phyloP scores from a whole-genome alignment of 2,329 filamentous ascomycete species.

The Neopestalotiopsis sp. region DNA sequence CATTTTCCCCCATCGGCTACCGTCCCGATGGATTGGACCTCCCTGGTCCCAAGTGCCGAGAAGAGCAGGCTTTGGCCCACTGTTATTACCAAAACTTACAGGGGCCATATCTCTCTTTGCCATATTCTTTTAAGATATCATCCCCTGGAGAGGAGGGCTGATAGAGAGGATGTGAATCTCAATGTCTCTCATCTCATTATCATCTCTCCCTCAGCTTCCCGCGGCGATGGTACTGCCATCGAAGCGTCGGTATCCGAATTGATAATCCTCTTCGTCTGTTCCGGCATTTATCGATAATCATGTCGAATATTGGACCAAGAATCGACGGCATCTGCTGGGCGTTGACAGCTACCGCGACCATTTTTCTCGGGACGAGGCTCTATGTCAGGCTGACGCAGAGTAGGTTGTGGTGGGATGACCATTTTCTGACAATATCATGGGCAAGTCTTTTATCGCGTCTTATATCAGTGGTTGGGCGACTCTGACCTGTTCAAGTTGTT shows the following conservation, averaged over 20 bases:
- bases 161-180: background rate
- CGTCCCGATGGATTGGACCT: background rate
- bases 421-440: conserved; percentile 18
- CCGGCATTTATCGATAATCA: background rate
- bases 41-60: background rate
- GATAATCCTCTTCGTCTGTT: background rate
- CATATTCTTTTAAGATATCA: background rate
- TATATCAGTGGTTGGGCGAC: background rate
- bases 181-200: background rate
- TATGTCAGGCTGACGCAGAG: conserved; percentile 12
- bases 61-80: background rate
- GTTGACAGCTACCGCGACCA: conserved; percentile 15
- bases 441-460: conserved; percentile 11
- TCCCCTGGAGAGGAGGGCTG: background rate
- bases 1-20: background rate
- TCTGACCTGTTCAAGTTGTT: conserved; percentile 5
- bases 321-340: conserved; percentile 19
- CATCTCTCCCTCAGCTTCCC: background rate
- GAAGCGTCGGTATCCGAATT: background rate
- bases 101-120: background rate
- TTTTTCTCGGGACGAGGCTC: conserved; percentile 17
- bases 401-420: conserved; percentile 22
- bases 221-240: background rate
- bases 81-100: background rate
- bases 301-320: conserved; percentile 18